phyloP scores from a whole-genome alignment of 352 stramenopile species.

The Globisporangium abappressorium region DNA sequence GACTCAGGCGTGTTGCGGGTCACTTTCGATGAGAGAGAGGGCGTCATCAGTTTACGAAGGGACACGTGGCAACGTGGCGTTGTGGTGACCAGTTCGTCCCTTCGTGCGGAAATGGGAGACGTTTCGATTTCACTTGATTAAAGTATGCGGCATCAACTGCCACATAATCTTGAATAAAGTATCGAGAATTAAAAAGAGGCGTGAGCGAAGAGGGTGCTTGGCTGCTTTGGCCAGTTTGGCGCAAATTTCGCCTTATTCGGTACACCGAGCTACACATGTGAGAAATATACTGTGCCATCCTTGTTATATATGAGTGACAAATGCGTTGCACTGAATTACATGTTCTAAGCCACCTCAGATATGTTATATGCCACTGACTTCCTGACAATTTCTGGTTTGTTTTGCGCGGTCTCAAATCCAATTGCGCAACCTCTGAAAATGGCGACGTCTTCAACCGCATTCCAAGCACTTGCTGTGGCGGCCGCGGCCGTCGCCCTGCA shows the following conservation, averaged over 20 bases:
- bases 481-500: constrained; percentile 37
- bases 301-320: too few species aligned
- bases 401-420: background rate
- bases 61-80: background rate
- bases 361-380: background rate
- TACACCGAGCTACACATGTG: too few species aligned
- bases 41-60: background rate
- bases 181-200: background rate
- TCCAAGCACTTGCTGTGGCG: constrained; percentile 28
- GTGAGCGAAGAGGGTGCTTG: too few species aligned
- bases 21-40: background rate
- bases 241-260: too few species aligned
- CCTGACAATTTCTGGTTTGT: too few species aligned
- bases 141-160: background rate
- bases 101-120: background rate
- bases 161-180: background rate
- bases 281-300: too few species aligned
- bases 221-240: too few species aligned
- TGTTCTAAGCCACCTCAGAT: too few species aligned
- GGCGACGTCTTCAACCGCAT: background rate
- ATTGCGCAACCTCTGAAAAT: background rate
- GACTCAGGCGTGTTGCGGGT: background rate
- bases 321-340: too few species aligned
- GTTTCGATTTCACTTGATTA: background rate
- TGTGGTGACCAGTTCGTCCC: background rate